Evolutionary conservation across 495 filamentous ascomycete species (phyloP).

Genomic region (Bacidia rubella): DNA sequence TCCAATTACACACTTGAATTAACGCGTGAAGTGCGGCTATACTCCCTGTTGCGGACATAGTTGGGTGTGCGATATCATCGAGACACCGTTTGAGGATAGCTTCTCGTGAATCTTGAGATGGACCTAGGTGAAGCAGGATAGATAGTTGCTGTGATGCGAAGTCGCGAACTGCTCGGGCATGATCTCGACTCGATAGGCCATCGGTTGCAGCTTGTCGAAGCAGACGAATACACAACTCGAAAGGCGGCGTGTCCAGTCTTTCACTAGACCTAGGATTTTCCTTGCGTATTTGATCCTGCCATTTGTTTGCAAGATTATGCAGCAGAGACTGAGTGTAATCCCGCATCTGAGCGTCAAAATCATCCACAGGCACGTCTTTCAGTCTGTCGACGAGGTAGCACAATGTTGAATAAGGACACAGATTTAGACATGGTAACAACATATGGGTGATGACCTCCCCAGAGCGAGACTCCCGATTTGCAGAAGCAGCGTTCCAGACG

Average conservation of each 20-base stretch:
- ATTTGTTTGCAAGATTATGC: constrained; percentile 24
- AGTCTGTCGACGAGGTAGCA: constrained; percentile 67
- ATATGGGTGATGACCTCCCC: constrained; percentile 67
- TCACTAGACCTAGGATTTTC: background rate
- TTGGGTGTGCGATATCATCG: constrained; percentile 42
- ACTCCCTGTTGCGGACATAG: constrained; percentile 49
- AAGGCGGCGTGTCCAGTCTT: constrained; percentile 29
- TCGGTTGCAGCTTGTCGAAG: constrained; percentile 44
- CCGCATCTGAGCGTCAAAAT: constrained; percentile 41
- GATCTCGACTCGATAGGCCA: constrained; percentile 7
- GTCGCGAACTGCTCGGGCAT: constrained; percentile 26
- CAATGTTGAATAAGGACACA: constrained; percentile 37
- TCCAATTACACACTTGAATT: constrained; percentile 21
- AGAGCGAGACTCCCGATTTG: constrained; percentile 73
- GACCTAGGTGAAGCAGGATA: constrained; percentile 37
- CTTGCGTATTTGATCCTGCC: constrained; percentile 5
- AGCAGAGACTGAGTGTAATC: constrained; percentile 33
- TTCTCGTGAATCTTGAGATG: constrained; percentile 34
- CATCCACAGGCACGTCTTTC: constrained; percentile 48
- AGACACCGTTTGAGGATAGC: constrained; percentile 45
- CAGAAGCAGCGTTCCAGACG: constrained; percentile 72
- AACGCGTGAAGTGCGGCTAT: constrained; percentile 55
- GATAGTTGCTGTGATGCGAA: constrained; percentile 45
- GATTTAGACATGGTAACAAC: constrained; percentile 49
- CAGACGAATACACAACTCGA: constrained; percentile 48